Base-by-base conservation (phyloP, 1,284 basidiomycete genomes). In the Agroathelia rolfsii region DNA sequence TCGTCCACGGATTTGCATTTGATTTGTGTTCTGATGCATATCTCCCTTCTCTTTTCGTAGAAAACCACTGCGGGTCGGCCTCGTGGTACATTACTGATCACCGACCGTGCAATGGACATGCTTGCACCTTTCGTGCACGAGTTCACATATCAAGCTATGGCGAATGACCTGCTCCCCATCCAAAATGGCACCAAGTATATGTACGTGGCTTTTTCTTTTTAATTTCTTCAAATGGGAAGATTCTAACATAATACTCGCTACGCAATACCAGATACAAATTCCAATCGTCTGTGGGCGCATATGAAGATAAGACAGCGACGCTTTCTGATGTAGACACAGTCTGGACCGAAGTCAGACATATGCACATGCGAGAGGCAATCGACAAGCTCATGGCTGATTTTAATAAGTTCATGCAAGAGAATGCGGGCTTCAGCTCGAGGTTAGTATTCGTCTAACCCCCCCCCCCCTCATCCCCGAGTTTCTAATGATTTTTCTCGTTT, bases 111-210 rank as follows among this genome's bases (percentile, higher is more conserved):
- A 3, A 92, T 99, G 83, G 95, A 99, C 57, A 78, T 81, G 40
- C 55, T 84, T 11, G 83, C 89, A 1, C 94, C 95, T 0, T 73
- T 97, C 42, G 55, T 97, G 27, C 95, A 99, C 53, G 95, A 98
- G 50, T 98, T 99, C 52, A 96, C 92, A 24, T 99, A 98, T 55
- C 95, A 98, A 56, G 94, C 95, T 1, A 99, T 99, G 95, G 83
- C 80, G 32, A 92, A 94, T 48, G 95, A 98, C 55, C 59, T 98
- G 18, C 67, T 99, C 2, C 76, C 81, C 12, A 87, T 98, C 37
- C 73, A 87, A 37, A 76, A 92, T 41, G 94, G 92, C 16, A 71
- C 67, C 3, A 78, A 71, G 53, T 98, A 97, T 58, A 78, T 72
- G 82, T 95, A 55, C 8, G 8, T 7, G 3, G 43, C 80, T 64